Percentiles rank a stretch among this genome's conserved stretches.
These are phyloP conservation scores for Pyracantha coccinea DNA, from an alignment of 331 rosid genomes.

Conservation along the genomic window DNA sequence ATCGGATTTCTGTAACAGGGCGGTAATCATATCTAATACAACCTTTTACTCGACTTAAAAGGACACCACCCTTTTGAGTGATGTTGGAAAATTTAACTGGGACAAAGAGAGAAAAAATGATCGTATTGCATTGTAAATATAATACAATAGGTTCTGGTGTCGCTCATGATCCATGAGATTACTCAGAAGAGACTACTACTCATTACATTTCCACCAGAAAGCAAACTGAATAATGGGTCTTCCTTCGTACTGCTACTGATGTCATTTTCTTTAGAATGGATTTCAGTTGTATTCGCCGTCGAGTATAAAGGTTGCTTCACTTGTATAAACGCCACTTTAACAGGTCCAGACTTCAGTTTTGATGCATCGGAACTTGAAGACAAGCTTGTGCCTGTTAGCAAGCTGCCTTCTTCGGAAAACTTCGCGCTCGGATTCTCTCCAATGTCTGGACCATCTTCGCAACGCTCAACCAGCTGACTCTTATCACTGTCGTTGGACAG, in stretches of 20 bases:
- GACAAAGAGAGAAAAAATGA: no score
- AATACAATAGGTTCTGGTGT: no score
- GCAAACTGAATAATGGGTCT: slow-evolving; percentile 42
- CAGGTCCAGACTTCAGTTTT: slow-evolving; percentile 20
- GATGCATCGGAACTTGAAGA: slow-evolving; percentile 11
- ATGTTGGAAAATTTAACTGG: no score
- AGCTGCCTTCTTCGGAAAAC: slow-evolving; percentile 12
- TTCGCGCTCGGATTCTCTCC: slow-evolving; percentile 9
- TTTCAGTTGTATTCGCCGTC: slow-evolving; percentile 9
- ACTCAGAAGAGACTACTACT: slow-evolving; percentile 38
- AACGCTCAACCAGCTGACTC: slow-evolving; percentile 9
- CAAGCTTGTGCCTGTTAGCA: slow-evolving; percentile 18
- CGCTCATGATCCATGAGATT: background rate
- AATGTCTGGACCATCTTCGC: slow-evolving; percentile 14
- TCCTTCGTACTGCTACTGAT: slow-evolving; percentile 16
- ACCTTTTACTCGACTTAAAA: no score
- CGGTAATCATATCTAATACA: no score
- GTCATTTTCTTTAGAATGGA: slow-evolving; percentile 23
- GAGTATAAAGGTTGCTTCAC: slow-evolving; percentile 29
- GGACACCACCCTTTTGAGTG: no score
- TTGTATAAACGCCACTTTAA: slow-evolving; percentile 62
- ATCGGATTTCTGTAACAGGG: no score
- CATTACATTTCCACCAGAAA: slow-evolving; percentile 33
- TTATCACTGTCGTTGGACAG: background rate
- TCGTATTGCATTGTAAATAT: no score